These are phyloP conservation scores for Colletotrichum acutatum DNA, from an alignment of 2,329 filamentous ascomycete genomes.

Conservation along the genomic window DNA sequence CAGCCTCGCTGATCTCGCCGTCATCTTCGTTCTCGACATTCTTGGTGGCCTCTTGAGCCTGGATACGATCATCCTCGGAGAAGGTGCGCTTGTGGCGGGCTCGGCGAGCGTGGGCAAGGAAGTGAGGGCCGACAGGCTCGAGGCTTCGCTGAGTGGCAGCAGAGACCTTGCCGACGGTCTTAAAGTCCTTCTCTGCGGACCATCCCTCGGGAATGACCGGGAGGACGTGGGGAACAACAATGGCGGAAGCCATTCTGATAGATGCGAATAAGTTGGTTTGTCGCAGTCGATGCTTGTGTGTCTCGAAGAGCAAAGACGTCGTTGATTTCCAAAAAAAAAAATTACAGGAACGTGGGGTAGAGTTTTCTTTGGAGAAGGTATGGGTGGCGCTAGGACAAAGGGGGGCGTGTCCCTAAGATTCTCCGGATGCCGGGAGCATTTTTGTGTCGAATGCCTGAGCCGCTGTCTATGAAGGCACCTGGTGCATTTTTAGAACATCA, in stretches of 20 bases:
- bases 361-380: conserved; percentile 2
- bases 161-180: conserved; percentile 81
- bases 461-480: background rate
- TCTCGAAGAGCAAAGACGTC: background rate
- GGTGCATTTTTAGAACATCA: background rate
- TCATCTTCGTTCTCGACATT: conserved; percentile 93
- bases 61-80: conserved; percentile 97
- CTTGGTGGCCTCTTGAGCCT: conserved; percentile 94
- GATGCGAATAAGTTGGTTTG: conserved; percentile 39
- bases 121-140: conserved; percentile 96
- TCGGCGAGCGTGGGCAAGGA: conserved; percentile 95
- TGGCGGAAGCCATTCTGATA: conserved; percentile 70
- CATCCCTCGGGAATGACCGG: conserved; percentile 84
- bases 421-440: background rate
- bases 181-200: conserved; percentile 92
- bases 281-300: conserved; percentile 1
- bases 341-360: conserved; percentile 15
- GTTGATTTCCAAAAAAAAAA: conserved; percentile 1
- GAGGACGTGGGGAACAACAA: conserved; percentile 72
- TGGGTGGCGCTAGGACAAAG: background rate
- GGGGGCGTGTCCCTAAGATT: conserved; percentile 3
- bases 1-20: conserved; percentile 91
- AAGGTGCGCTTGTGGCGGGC: conserved; percentile 97
- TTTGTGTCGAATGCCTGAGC: background rate
- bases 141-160: conserved; percentile 85